Base-by-base conservation (phyloP, 2,329 filamentous ascomycete genomes). In the Diaporthe nobilis region DNA sequence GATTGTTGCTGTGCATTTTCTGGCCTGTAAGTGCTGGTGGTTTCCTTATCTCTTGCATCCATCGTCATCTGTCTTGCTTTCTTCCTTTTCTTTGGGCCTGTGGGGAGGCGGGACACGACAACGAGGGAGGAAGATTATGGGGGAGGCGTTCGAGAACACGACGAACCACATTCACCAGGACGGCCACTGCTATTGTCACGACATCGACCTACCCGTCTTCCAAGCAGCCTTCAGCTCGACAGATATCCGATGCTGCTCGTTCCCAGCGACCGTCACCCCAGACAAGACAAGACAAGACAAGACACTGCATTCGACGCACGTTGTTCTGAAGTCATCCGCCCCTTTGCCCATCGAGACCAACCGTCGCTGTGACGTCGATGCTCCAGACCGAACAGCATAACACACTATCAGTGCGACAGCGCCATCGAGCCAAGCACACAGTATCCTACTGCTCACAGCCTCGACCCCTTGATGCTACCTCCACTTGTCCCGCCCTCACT, bases 51-150 rank as follows among this genome's bases (percentile, higher is more conserved):
- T 70, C 34, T n/a, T 28, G 49, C 34, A 37, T 25, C 6, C 3
- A 22, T 39, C n/a, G 65, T 42, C 65, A 70, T 70, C 37, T 70
- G 47, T 42, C 65, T 70, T 55, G 31, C 49, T 28, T 39, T 15
- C 28, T 67, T 22, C 37, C 37, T 39, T 13, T 10, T 10, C 2
- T 34, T 37, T 51, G 63, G 44, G 39, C 4, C 28, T 2, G 12
- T 8, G 47, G 22, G 12, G 63, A 9, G 20, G 20, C 22, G 49
- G 55, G 47, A 28, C 28, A 55, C 17, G 61, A 65, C 42, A 37
- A 12, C 31, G 65, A 51, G 47, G 65, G 22, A 68, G 31, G 34
- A n/a, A 34, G 12, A n/a, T 37, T 12, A 22, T 37, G 22, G 63
- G 63, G 13, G 31, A 39, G 65, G 34, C 65, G 31, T 55, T 20